Conservation (phyloP, 495 filamentous ascomycete species). For the Aspergillus cristatus region DNA sequence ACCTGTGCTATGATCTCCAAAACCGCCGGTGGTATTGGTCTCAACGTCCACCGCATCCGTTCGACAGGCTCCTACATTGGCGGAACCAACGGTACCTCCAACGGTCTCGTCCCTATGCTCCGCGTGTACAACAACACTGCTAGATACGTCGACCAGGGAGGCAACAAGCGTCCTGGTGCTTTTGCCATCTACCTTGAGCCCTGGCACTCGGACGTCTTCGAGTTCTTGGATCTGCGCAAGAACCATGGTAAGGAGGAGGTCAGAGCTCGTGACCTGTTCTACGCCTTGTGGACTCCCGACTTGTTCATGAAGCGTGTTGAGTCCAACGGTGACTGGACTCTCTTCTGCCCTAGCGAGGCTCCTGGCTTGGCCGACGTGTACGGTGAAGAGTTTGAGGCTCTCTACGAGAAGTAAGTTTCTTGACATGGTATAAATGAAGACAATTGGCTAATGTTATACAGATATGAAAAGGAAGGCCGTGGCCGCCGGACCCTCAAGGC, state of each 20-base stretch:
- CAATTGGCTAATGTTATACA: conserved; percentile 9
- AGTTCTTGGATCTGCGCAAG: conserved; percentile 95
- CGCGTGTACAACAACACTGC: conserved; percentile 99
- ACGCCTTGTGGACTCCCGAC: conserved; percentile 96
- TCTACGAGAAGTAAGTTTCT: conserved; percentile 61
- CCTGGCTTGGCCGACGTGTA: conserved; percentile 93
- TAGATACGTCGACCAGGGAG: conserved; percentile 96
- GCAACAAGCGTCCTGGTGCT: conserved; percentile 97
- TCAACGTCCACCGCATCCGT: conserved; percentile 92
- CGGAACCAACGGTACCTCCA: conserved; percentile 94
- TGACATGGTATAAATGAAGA: background rate
- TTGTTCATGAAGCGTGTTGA: conserved; percentile 99
- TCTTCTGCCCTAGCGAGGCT: conserved; percentile 95
- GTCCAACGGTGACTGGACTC: conserved; percentile 87
- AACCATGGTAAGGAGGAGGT: conserved; percentile 99
- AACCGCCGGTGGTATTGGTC: conserved; percentile 93
- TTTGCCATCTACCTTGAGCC: conserved; percentile 99
- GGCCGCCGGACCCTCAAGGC: conserved; percentile 88
- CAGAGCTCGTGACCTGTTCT: conserved; percentile 94
- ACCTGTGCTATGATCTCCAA: conserved; percentile 99
- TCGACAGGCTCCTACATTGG: conserved; percentile 95
- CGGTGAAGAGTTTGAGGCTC: conserved; percentile 90
- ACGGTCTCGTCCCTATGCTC: conserved; percentile 95
- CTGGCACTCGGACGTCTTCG: conserved; percentile 96
- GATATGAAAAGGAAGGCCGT: conserved; percentile 80